phyloP scores from a whole-genome alignment of 2,329 filamentous ascomycete genomes.

The Ophiostoma sp. region DNA sequence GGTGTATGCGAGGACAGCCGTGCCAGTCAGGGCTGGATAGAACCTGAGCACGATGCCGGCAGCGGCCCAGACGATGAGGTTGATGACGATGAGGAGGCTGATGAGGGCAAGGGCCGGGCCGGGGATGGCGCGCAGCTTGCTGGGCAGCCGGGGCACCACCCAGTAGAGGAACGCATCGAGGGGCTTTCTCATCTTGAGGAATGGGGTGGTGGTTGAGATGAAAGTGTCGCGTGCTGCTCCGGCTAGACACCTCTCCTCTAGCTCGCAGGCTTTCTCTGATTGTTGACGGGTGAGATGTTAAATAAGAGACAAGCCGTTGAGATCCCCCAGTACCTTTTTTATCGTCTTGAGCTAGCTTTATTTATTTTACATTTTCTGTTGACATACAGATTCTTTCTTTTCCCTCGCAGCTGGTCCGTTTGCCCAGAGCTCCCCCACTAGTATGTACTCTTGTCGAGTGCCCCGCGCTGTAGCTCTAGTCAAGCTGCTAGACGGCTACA shows the following conservation, averaged over 20 bases:
- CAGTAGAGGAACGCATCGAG: constrained; percentile 15
- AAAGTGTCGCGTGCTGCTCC: neutral
- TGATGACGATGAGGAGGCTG: constrained; percentile 44
- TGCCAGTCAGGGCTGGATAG: constrained; percentile 61
- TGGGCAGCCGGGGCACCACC: constrained; percentile 28
- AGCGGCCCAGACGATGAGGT: constrained; percentile 51
- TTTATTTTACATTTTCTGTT: neutral
- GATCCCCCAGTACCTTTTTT: neutral
- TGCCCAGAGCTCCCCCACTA: constrained; percentile 7
- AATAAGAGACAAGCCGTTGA: neutral
- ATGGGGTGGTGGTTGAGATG: neutral
- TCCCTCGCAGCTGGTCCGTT: neutral
- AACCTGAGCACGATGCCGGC: constrained; percentile 49
- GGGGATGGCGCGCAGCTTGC: constrained; percentile 31
- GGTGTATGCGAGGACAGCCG: constrained; percentile 79
- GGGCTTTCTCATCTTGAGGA: neutral
- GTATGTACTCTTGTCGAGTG: neutral
- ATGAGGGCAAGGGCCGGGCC: constrained; percentile 45
- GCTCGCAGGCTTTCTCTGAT: neutral
- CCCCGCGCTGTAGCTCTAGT: neutral
- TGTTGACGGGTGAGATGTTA: neutral
- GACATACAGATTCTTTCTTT: neutral
- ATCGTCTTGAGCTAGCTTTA: neutral
- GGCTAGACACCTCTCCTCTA: too few relatives aligned
- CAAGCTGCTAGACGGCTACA: neutral